Conservation (phyloP, 495 filamentous ascomycete genomes). For the Podospora bellae-mahoneyi region DNA sequence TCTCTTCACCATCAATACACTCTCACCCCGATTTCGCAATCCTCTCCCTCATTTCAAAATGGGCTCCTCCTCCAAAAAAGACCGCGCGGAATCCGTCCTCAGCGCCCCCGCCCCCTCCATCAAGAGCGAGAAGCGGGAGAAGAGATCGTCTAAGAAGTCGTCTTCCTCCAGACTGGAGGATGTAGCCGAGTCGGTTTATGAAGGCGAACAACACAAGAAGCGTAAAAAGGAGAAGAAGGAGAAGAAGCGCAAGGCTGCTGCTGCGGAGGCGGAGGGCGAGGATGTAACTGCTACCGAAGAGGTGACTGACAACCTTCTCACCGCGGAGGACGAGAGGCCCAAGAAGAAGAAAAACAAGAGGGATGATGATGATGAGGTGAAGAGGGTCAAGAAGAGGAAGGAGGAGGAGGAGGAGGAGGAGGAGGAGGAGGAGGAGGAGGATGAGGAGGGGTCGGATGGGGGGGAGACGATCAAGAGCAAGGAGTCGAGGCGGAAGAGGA, state of each 20-base stretch:
- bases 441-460: background rate
- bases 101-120: slow-evolving; percentile 1
- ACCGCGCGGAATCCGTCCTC: background rate
- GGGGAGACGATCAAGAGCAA: slow-evolving; percentile 13
- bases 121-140: slow-evolving; percentile 29
- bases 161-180: background rate
- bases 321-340: slow-evolving; percentile 21
- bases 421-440: slow-evolving; percentile 8
- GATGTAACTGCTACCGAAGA: slow-evolving; percentile 10
- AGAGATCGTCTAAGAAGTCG: slow-evolving; percentile 11
- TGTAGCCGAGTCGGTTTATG: background rate
- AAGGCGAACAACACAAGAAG: background rate
- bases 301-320: slow-evolving; percentile 14
- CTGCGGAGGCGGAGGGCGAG: slow-evolving; percentile 18
- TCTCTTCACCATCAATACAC: background rate
- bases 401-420: slow-evolving; percentile 22
- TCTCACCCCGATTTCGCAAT: background rate
- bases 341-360: slow-evolving; percentile 36
- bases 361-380: slow-evolving; percentile 29
- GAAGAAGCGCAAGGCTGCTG: slow-evolving; percentile 25
- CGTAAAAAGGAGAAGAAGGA: slow-evolving; percentile 26
- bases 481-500: slow-evolving; percentile 7
- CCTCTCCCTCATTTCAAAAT: background rate
- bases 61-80: background rate
- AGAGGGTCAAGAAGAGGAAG: slow-evolving; percentile 18